Percentiles rank a stretch among this genome's conserved stretches.
These are phyloP conservation scores for Rhodomyrtus tomentosa DNA, from an alignment of 345 rosid species.

Conservation along the genomic window DNA sequence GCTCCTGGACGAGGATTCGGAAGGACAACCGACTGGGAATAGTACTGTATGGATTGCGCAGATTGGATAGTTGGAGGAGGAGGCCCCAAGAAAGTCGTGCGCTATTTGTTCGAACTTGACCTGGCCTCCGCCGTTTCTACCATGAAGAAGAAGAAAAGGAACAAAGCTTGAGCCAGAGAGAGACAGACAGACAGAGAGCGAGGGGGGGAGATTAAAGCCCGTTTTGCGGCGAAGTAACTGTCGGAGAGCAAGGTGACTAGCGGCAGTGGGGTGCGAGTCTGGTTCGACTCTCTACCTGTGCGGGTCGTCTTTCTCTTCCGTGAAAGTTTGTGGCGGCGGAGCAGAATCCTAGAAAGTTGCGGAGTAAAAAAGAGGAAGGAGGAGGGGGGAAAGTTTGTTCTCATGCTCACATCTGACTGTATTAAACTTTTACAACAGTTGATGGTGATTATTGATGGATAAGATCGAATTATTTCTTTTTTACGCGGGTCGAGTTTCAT, in stretches of 20 bases:
- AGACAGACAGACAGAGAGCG: neutral
- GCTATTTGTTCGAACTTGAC: neutral
- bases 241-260: neutral
- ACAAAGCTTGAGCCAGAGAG: neutral
- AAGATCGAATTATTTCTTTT: no score
- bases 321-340: neutral
- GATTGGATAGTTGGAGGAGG: neutral
- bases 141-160: neutral
- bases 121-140: neutral
- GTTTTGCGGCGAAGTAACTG: neutral
- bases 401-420: no score
- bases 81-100: neutral
- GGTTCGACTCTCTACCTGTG: constrained; percentile 12
- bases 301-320: neutral
- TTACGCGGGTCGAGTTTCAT: no score
- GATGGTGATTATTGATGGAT: no score
- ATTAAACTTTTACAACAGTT: no score
- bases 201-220: neutral
- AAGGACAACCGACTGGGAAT: constrained; percentile 1
- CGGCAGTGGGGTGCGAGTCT: constrained; percentile 8
- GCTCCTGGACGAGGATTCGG: neutral
- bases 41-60: neutral
- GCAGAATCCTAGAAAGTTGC: neutral
- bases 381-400: constrained; percentile 6
- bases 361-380: neutral